Percentiles rank a stretch among this genome's conserved stretches.
These are phyloP conservation scores for Boletellus ananiceps DNA, from an alignment of 768 basidiomycete genomes.

Conservation along the genomic window DNA sequence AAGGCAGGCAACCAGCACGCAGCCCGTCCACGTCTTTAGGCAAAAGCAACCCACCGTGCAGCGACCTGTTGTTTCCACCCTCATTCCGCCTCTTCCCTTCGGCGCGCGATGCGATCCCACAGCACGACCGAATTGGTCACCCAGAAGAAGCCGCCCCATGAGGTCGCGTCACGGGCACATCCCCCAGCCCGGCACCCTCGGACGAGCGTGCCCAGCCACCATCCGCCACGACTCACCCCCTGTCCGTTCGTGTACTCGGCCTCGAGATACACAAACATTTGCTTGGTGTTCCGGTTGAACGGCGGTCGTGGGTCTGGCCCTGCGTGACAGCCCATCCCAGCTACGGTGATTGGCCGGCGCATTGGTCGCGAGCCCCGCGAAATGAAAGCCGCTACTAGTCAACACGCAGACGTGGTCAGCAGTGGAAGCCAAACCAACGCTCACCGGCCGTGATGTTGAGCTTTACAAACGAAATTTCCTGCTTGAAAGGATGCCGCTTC, in stretches of 20 bases:
- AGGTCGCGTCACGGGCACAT: conserved; percentile 5
- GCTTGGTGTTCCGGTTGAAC: conserved; percentile 96
- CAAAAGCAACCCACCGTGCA: too few species aligned
- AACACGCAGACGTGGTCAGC: conserved; percentile 19
- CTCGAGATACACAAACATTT: conserved; percentile 80
- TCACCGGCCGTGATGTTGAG: conserved; percentile 80
- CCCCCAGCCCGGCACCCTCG: conserved; percentile 1
- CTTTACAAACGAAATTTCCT: conserved; percentile 74
- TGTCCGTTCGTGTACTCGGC: conserved; percentile 75
- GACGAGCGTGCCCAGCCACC: too few species aligned
- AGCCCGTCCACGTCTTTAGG: too few species aligned
- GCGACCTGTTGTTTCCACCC: too few species aligned
- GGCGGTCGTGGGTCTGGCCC: conserved; percentile 69
- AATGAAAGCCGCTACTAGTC: conserved; percentile 25
- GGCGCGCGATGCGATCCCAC: conserved; percentile 89
- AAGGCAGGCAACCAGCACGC: too few species aligned
- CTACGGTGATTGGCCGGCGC: conserved; percentile 11
- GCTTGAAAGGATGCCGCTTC: conserved; percentile 51
- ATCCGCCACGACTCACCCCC: conserved; percentile 49
- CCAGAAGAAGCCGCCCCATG: conserved; percentile 32
- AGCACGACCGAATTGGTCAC: conserved; percentile 75
- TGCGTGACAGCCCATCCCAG: background rate
- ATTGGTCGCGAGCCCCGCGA: background rate
- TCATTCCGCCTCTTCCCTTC: conserved; percentile 71
- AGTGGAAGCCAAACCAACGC: conserved; percentile 29